Percentiles rank a stretch among this genome's conserved stretches.
phyloP scores from a whole-genome alignment of 495 filamentous ascomycete genomes.

The Trichoderma reesei region DNA sequence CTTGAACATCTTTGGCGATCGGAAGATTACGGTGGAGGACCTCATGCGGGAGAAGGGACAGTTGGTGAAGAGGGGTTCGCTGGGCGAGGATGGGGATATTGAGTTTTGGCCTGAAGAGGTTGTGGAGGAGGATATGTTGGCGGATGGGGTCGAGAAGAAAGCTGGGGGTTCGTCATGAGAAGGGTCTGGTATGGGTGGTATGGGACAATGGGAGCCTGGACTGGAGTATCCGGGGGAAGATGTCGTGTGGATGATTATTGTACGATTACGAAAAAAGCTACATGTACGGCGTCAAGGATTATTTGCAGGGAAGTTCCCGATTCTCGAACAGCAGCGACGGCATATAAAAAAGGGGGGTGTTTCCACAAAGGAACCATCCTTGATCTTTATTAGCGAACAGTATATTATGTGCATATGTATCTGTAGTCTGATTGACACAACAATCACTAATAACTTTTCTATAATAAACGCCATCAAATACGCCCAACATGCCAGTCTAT shows the following conservation, averaged over 20 bases:
- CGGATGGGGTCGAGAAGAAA: background rate
- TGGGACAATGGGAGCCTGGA: too few relatives aligned
- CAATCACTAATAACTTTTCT: background rate
- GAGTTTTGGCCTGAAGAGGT: conserved; percentile 60
- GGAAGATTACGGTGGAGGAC: conserved; percentile 58
- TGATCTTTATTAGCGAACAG: background rate
- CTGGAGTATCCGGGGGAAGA: background rate
- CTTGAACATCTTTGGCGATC: conserved; percentile 65
- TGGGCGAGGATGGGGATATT: conserved; percentile 48
- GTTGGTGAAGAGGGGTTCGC: conserved; percentile 50
- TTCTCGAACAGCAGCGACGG: background rate
- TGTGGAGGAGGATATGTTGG: background rate
- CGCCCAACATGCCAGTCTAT: background rate
- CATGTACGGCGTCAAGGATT: background rate
- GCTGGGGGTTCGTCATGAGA: background rate
- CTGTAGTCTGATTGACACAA: conserved; percentile 6
- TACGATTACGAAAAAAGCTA: background rate
- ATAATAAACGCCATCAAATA: background rate
- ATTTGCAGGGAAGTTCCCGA: background rate
- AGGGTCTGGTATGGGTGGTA: too few relatives aligned
- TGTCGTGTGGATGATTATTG: background rate
- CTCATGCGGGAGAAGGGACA: conserved; percentile 56
- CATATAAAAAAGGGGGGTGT: background rate
- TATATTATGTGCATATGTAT: conserved; percentile 5
- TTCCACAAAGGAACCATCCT: background rate